Evolutionary conservation across 768 basidiomycete species (phyloP).

Genomic region (Flagelloscypha sp.): DNA sequence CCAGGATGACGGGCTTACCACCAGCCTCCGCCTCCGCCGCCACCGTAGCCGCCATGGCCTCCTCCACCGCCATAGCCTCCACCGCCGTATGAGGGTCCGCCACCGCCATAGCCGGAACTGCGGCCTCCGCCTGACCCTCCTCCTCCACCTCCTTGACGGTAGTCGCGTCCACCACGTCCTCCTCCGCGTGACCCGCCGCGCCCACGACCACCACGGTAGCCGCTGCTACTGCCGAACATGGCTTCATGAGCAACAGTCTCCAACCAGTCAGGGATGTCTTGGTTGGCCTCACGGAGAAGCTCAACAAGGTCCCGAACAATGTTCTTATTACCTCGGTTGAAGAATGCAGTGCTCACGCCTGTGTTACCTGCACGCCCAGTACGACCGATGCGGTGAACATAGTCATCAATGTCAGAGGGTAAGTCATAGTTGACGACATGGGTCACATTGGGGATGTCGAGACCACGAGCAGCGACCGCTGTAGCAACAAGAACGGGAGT

Average conservation of each 20-base stretch:
- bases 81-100: slow-evolving; percentile 29
- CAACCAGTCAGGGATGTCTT: slow-evolving; percentile 88
- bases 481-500: slow-evolving; percentile 97
- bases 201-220: slow-evolving; percentile 42
- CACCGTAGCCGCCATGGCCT: slow-evolving; percentile 19
- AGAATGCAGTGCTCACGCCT: slow-evolving; percentile 92
- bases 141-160: slow-evolving; percentile 25
- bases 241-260: slow-evolving; percentile 79
- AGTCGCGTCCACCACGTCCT: slow-evolving; percentile 40
- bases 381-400: slow-evolving; percentile 96
- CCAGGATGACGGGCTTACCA: slow-evolving; percentile 13
- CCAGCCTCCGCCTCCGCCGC: slow-evolving; percentile 16
- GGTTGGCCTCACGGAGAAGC: slow-evolving; percentile 91
- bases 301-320: slow-evolving; percentile 90
- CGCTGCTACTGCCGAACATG: slow-evolving; percentile 51
- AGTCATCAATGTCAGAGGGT: slow-evolving; percentile 97
- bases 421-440: slow-evolving; percentile 99
- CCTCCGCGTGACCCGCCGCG: slow-evolving; percentile 56
- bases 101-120: slow-evolving; percentile 18
- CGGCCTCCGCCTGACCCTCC: slow-evolving; percentile 25
- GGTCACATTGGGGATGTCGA: slow-evolving; percentile 98
- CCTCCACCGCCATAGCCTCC: slow-evolving; percentile 36
- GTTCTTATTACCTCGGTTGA: slow-evolving; percentile 87
- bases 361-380: slow-evolving; percentile 99
- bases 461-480: slow-evolving; percentile 96